Conservation (phyloP, 2,329 filamentous ascomycete genomes). For the Monascus ruber region DNA sequence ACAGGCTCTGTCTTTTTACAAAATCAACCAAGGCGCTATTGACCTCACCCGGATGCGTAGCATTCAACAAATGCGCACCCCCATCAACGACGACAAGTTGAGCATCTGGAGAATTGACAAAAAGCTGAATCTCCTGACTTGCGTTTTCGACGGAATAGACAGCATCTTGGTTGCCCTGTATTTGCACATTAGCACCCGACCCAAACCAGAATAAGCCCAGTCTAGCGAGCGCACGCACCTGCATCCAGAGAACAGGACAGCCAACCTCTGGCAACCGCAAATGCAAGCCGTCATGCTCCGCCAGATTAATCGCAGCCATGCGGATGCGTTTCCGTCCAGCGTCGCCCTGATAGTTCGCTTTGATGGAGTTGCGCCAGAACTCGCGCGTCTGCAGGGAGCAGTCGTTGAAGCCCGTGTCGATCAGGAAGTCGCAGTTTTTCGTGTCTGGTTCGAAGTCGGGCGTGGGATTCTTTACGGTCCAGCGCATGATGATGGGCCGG, state of each 20-base stretch:
- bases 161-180: constrained; percentile 11
- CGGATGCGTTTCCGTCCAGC: constrained; percentile 36
- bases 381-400: constrained; percentile 24
- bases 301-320: constrained; percentile 40
- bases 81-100: constrained; percentile 34
- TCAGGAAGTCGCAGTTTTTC: constrained; percentile 35
- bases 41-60: constrained; percentile 36
- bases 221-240: constrained; percentile 21
- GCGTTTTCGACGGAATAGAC: constrained; percentile 5
- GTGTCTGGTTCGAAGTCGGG: constrained; percentile 33
- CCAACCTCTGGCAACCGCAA: constrained; percentile 34
- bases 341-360: constrained; percentile 38
- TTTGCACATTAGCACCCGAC: constrained; percentile 18
- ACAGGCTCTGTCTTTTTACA: constrained; percentile 4
- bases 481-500: constrained; percentile 25
- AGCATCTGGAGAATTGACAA: constrained; percentile 33
- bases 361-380: constrained; percentile 36
- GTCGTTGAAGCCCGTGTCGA: constrained; percentile 37
- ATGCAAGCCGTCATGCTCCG: constrained; percentile 39
- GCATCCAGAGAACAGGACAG: constrained; percentile 42
- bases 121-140: constrained; percentile 38
- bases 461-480: constrained; percentile 28
- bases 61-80: constrained; percentile 41
- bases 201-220: constrained; percentile 26
- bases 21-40: constrained; percentile 14